Percentiles rank a stretch among this genome's conserved stretches.
Conservation (phyloP, 306 rosid species). For the Cicer chorassanicum region DNA sequence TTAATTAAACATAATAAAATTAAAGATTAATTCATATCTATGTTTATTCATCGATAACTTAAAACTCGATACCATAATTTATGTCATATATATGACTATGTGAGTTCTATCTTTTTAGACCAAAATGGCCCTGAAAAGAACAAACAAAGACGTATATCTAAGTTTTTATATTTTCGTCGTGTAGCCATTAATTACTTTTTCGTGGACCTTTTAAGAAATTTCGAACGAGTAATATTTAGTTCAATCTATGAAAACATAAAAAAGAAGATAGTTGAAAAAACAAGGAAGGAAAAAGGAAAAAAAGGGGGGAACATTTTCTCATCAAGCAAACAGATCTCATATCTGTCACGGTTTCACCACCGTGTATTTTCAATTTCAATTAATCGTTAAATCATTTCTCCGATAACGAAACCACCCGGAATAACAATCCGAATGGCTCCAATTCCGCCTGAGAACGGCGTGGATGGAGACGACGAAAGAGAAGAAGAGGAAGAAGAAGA, state of each 20-base stretch:
- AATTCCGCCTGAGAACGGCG: constrained; percentile 80
- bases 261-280: not conserved
- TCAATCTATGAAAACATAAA: constrained; percentile 2
- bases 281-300: not conserved
- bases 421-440: constrained; percentile 74
- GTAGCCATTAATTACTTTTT: constrained; percentile 9
- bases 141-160: too few relatives aligned
- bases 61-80: too few relatives aligned
- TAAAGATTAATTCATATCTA: too few relatives aligned
- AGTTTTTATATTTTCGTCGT: not conserved
- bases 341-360: not conserved
- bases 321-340: constrained; percentile 45
- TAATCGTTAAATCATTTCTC: not conserved
- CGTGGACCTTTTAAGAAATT: not conserved
- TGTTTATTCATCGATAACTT: too few relatives aligned
- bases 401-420: constrained; percentile 47
- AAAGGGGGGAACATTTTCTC: constrained; percentile 21
- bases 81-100: too few relatives aligned
- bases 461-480: constrained; percentile 87
- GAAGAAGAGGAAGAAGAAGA: constrained; percentile 79
- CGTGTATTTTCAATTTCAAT: not conserved
- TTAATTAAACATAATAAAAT: too few relatives aligned
- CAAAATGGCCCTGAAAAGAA: too few relatives aligned
- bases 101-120: too few relatives aligned
- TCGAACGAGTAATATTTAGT: not conserved